A percentile compares a stretch with the other conserved stretches of the same genome.
These are phyloP conservation scores for Davidsoniella neocaledoniae DNA, from an alignment of 2,329 filamentous ascomycete species.

Conservation along the genomic window DNA sequence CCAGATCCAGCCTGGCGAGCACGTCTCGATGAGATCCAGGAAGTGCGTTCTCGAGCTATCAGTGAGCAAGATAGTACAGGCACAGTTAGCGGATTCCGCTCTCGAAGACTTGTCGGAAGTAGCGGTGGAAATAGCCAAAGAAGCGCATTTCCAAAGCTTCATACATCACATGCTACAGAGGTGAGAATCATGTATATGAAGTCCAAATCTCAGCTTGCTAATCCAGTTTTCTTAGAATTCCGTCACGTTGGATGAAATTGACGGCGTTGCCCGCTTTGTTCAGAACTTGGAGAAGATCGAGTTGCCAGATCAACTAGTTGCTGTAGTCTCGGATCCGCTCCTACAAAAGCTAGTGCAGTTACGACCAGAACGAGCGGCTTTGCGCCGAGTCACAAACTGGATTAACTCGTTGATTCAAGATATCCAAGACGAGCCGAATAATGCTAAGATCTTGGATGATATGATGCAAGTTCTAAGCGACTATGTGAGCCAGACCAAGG, in stretches of 20 bases:
- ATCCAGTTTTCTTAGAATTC: constrained; percentile 28
- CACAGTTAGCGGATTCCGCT: constrained; percentile 18
- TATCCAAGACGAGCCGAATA: constrained; percentile 33
- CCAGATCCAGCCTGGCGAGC: constrained; percentile 62
- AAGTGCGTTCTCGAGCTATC: constrained; percentile 31
- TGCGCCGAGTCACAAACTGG: constrained; percentile 42
- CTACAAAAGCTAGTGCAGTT: constrained; percentile 63
- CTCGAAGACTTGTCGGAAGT: constrained; percentile 45
- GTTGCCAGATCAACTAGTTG: constrained; percentile 65
- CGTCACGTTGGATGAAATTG: constrained; percentile 60
- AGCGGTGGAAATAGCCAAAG: background rate
- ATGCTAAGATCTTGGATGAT: constrained; percentile 32
- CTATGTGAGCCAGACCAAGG: constrained; percentile 41
- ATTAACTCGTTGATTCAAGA: constrained; percentile 38
- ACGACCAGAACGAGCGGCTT: constrained; percentile 35
- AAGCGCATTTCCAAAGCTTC: constrained; percentile 45
- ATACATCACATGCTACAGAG: constrained; percentile 58
- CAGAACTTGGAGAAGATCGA: constrained; percentile 62
- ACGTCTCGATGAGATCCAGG: constrained; percentile 51
- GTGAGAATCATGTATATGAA: constrained; percentile 21
- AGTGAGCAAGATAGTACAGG: constrained; percentile 19
- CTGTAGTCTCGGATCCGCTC: constrained; percentile 57
- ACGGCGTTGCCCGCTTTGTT: constrained; percentile 52
- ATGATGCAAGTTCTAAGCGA: constrained; percentile 38
- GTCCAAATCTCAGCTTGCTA: background rate